Evolutionary conservation across 768 basidiomycete genomes (phyloP).

Genomic region (Collybia mongolica): DNA sequence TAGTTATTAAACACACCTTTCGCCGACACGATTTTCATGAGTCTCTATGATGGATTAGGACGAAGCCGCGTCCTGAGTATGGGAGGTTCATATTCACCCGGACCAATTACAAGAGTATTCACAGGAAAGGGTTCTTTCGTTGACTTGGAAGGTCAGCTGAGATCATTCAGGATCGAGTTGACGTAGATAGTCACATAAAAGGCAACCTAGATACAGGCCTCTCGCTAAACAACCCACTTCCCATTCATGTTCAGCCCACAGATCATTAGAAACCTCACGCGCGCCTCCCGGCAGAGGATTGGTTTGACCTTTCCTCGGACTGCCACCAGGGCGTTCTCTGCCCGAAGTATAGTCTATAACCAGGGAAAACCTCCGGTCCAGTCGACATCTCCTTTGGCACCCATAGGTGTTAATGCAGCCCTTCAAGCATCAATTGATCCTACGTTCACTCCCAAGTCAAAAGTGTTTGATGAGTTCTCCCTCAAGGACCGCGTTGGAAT

Average conservation of each 20-base stretch:
- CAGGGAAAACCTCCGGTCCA: constrained; percentile 24
- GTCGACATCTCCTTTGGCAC: constrained; percentile 54
- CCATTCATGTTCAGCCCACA: neutral
- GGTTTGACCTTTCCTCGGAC: too few relatives aligned
- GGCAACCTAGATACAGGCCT: neutral
- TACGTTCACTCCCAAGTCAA: constrained; percentile 34
- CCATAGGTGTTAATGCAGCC: constrained; percentile 63
- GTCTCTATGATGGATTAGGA: too few relatives aligned
- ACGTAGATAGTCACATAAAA: constrained; percentile 3
- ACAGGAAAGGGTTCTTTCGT: neutral
- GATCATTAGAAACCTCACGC: neutral
- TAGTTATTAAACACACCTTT: too few relatives aligned
- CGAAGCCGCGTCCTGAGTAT: too few relatives aligned
- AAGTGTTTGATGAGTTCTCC: constrained; percentile 60
- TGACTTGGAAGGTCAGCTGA: constrained; percentile 11
- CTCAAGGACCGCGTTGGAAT: constrained; percentile 57
- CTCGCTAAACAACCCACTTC: neutral
- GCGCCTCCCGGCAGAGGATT: too few relatives aligned
- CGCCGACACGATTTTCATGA: too few relatives aligned
- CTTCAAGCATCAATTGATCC: constrained; percentile 38
- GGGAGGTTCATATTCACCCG: too few relatives aligned
- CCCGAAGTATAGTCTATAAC: neutral
- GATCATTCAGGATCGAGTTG: neutral
- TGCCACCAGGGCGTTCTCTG: too few relatives aligned
- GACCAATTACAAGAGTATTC: constrained; percentile 35